phyloP scores from a whole-genome alignment of 495 filamentous ascomycete species.

The Neurospora cerealis region DNA sequence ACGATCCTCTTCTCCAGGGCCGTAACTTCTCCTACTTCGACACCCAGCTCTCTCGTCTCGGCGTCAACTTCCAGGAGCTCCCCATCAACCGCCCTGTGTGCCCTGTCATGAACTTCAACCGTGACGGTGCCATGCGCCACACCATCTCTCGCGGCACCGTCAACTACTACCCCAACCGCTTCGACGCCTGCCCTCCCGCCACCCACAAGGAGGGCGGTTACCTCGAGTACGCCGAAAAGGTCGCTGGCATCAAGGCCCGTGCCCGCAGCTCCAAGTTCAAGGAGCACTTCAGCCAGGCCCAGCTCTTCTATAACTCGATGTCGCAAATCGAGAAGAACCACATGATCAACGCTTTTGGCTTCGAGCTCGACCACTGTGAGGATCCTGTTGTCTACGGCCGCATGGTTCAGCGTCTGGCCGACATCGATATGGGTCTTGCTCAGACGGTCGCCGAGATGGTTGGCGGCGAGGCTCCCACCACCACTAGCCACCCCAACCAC shows the following conservation, averaged over 20 bases:
- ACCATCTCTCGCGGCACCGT: constrained; percentile 50
- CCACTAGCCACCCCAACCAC: constrained; percentile 48
- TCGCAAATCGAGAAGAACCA: constrained; percentile 61
- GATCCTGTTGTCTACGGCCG: constrained; percentile 71
- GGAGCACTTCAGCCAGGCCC: constrained; percentile 66
- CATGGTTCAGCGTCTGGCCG: constrained; percentile 57
- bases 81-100: constrained; percentile 72
- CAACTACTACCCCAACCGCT: constrained; percentile 89
- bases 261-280: constrained; percentile 66
- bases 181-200: constrained; percentile 52
- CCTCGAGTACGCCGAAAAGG: constrained; percentile 53
- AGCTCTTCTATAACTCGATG: constrained; percentile 74
- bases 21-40: constrained; percentile 85
- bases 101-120: constrained; percentile 72
- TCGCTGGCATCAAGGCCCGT: constrained; percentile 61
- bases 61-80: constrained; percentile 77
- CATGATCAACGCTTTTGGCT: constrained; percentile 58
- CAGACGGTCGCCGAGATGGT: constrained; percentile 59
- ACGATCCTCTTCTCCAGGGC: constrained; percentile 75
- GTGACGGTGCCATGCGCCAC: constrained; percentile 59
- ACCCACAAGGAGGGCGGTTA: constrained; percentile 52
- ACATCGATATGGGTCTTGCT: constrained; percentile 65
- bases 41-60: constrained; percentile 74
- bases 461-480: constrained; percentile 50
- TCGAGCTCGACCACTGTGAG: constrained; percentile 87